Evolutionary conservation across 306 rosid species (phyloP).

Genomic region (Fragaria nilgerrensis): DNA sequence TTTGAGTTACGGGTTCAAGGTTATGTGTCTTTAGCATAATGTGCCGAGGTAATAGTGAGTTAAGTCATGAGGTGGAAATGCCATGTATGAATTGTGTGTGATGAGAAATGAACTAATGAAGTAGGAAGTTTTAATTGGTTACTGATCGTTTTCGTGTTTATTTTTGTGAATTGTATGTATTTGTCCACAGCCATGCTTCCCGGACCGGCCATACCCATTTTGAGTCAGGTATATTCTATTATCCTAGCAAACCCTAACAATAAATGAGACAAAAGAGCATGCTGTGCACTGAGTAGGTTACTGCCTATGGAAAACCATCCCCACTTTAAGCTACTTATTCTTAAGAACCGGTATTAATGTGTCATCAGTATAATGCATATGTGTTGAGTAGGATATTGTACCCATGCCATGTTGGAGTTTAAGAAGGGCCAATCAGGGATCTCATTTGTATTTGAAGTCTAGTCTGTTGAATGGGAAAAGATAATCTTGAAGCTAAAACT

Average conservation of each 20-base stretch:
- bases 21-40: neutral
- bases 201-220: constrained; percentile 90
- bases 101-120: neutral
- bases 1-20: neutral
- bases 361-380: neutral
- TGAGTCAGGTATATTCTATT: constrained; percentile 70
- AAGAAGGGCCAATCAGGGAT: neutral
- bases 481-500: neutral
- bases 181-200: constrained; percentile 86
- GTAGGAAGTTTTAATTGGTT: neutral
- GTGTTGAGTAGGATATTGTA: neutral
- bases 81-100: neutral
- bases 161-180: constrained; percentile 44
- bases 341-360: neutral
- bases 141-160: constrained; percentile 18
- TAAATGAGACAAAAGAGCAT: neutral
- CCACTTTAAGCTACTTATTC: neutral
- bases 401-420: neutral
- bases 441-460: neutral
- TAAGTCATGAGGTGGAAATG: neutral
- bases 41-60: neutral
- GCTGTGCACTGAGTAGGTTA: neutral
- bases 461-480: neutral
- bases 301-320: neutral
- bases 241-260: neutral